Evolutionary conservation across 345 rosid genomes (phyloP), one percentile per base, ranked within the genome.

Genomic region (Salix brachista): DNA sequence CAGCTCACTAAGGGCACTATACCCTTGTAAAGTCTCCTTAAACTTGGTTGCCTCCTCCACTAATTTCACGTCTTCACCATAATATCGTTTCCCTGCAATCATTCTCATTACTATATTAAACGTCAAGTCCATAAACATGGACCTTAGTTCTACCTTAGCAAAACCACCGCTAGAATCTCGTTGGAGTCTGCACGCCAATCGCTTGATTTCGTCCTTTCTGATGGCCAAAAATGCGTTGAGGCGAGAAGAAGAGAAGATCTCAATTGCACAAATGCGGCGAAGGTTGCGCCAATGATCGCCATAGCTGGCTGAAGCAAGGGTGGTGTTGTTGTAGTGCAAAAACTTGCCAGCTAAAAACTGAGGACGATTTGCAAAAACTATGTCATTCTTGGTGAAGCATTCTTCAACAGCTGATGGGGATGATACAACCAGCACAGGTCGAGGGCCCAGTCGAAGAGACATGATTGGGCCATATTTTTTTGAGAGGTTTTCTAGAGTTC

Each of bases 251-350:
- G 90, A 84, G 74, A 90, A 82, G 70, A 90, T 76, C 54, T 87
- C 87, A 1, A 81, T 36, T 37, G 85, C 71, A 41, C 84, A 71
- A 37, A 87, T 80, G 70, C 88, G 87, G 61, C 91, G 90, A 9
- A 85, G 89, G 78, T 90, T 90, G 71, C 91, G 86, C 93, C 93
- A 88, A 54, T 84, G 86, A 67, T 86, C 85, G 0, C 91, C 89
- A 65, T 88, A 86, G 87, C 62, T 1, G 89, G 72, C 8, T 52
- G 3, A 2, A 58, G 64, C 23, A 36, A 87, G 25, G 39, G 81
- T 73, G 70, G 88, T 82, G 74, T 71, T 17, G 77, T 87, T 80
- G 78, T 88, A 88, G 50, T 71, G 86, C 0, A 87, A 62, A 73
- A 85, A 56, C 69, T 84, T 82, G 5, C 83, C 77, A 0, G 76